Conservation (phyloP, 345 rosid species). For the Lenwebbia sp. region DNA sequence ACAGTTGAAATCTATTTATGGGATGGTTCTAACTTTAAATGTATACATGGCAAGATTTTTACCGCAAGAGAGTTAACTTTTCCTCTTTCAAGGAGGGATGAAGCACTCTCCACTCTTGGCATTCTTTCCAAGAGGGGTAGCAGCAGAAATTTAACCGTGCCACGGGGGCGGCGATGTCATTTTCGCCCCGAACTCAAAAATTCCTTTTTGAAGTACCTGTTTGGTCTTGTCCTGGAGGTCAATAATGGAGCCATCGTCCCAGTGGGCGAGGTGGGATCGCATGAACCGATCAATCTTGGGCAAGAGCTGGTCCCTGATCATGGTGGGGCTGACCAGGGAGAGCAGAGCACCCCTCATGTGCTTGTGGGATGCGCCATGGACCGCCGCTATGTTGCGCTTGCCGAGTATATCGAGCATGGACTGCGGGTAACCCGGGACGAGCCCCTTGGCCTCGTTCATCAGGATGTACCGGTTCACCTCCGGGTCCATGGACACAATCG, state of each 20-base stretch:
- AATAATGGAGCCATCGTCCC: slow-evolving; percentile 40
- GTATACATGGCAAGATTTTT: background rate
- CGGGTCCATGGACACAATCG: slow-evolving; percentile 94
- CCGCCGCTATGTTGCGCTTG: slow-evolving; percentile 89
- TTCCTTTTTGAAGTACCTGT: slow-evolving; percentile 25
- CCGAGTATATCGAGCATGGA: slow-evolving; percentile 95
- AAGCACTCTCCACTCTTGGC: background rate
- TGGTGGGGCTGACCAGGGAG: slow-evolving; percentile 55
- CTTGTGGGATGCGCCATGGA: slow-evolving; percentile 77
- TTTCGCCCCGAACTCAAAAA: background rate
- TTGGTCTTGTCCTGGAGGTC: slow-evolving; percentile 83
- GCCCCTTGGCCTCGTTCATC: slow-evolving; percentile 82
- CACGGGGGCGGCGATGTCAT: background rate
- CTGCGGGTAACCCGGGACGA: slow-evolving; percentile 94
- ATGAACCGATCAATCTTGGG: slow-evolving; percentile 82
- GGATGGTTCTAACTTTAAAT: background rate
- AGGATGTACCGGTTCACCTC: slow-evolving; percentile 75
- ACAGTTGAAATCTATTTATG: background rate
- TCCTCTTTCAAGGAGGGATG: background rate
- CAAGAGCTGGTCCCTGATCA: slow-evolving; percentile 69
- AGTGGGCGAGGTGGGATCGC: slow-evolving; percentile 61
- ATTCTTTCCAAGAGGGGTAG: background rate
- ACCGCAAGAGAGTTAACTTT: background rate
- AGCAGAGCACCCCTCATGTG: slow-evolving; percentile 85
- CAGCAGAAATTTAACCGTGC: background rate